phyloP scores from a whole-genome alignment of 2,329 filamentous ascomycete species.

The Pseudovirgaria hyperparasitica region DNA sequence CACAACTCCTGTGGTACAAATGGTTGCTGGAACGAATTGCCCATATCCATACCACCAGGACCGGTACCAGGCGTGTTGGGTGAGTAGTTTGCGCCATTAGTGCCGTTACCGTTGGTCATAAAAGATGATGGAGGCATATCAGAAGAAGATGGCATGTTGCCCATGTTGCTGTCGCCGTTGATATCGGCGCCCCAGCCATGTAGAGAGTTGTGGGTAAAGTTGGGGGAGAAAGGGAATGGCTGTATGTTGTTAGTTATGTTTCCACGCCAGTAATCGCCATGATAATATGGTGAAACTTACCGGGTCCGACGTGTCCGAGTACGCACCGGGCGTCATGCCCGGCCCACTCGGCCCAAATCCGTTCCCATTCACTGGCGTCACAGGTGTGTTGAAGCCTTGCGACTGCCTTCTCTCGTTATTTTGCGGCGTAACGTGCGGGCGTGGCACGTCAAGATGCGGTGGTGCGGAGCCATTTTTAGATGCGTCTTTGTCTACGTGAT shows the following conservation, averaged over 20 bases:
- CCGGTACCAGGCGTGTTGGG: constrained; percentile 7
- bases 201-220: constrained; percentile 26
- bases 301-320: constrained; percentile 1
- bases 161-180: constrained; percentile 14
- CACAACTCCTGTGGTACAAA: constrained; percentile 88
- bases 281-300: too few relatives aligned
- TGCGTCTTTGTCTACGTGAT: constrained; percentile 38
- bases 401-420: too few relatives aligned
- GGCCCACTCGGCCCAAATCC: too few relatives aligned
- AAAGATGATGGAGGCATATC: too few relatives aligned
- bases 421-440: too few relatives aligned
- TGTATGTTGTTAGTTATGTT: constrained; percentile 11
- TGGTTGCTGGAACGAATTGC: constrained; percentile 58
- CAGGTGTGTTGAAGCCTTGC: too few relatives aligned
- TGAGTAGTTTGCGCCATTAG: constrained; percentile 10
- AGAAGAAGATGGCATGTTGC: too few relatives aligned
- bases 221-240: constrained; percentile 27
- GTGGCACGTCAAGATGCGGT: constrained; percentile 7
- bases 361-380: too few relatives aligned
- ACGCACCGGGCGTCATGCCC: not conserved
- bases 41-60: constrained; percentile 14
- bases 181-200: constrained; percentile 9
- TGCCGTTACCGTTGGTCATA: constrained; percentile 10
- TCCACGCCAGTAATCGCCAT: too few relatives aligned
- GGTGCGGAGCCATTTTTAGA: constrained; percentile 15